Conservation (phyloP, 371 early-diverging fungal genomes). For the Choanephora cucurbitarum region DNA sequence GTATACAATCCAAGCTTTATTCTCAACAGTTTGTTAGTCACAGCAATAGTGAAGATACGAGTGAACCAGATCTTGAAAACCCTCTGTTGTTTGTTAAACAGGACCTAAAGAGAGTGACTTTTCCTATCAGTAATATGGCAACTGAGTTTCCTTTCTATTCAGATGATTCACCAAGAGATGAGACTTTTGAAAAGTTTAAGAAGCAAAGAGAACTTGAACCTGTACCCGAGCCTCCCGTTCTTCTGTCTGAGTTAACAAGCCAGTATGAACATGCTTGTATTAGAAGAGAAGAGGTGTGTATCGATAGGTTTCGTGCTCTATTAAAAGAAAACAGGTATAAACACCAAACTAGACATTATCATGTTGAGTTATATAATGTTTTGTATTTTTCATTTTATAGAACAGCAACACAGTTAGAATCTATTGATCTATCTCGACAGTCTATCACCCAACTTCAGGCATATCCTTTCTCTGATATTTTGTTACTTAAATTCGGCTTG, state of each 20-base stretch:
- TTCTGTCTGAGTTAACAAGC: slow-evolving; percentile 23
- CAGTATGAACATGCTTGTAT: slow-evolving; percentile 50
- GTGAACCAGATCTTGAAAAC: slow-evolving; percentile 7
- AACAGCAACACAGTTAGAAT: slow-evolving; percentile 3
- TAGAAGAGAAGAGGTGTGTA: slow-evolving; percentile 33
- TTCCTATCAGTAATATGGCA: slow-evolving; percentile 37
- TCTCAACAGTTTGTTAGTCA: slow-evolving; percentile 3
- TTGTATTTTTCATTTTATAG: too few species aligned
- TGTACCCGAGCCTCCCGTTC: neutral
- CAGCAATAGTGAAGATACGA: slow-evolving; percentile 7
- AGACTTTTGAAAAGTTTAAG: slow-evolving; percentile 22
- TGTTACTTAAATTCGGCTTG: slow-evolving; percentile 35
- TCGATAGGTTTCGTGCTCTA: slow-evolving; percentile 31
- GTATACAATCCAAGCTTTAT: slow-evolving; percentile 25
- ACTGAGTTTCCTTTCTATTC: slow-evolving; percentile 32
- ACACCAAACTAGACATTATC: too few species aligned
- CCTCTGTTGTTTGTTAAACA: slow-evolving; percentile 29
- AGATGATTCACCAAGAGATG: slow-evolving; percentile 22
- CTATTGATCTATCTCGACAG: slow-evolving; percentile 25
- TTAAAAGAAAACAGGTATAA: slow-evolving; percentile 32
- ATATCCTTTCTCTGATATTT: slow-evolving; percentile 24
- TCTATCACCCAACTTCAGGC: slow-evolving; percentile 22
- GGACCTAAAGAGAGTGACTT: slow-evolving; percentile 45
- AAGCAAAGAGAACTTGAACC: slow-evolving; percentile 2
- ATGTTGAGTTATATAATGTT: neutral